These are phyloP conservation scores for Solanum hybrid DNA, from an alignment of 305 asterid genomes.

Conservation along the genomic window DNA sequence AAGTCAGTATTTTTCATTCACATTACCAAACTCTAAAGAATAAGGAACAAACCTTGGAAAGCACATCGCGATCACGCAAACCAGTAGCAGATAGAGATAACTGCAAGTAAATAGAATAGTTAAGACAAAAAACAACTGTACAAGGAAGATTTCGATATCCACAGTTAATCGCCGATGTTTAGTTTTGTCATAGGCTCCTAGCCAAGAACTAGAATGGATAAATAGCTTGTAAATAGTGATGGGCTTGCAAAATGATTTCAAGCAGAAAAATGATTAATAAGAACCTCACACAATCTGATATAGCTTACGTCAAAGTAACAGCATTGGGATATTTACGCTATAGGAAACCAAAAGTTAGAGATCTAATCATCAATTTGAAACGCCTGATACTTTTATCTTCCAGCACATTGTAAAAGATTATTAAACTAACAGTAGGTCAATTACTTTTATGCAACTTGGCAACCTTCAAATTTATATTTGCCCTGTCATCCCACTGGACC, in stretches of 20 bases:
- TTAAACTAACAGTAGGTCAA: not conserved
- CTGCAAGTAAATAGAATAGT: constrained; percentile 34
- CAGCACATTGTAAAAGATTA: not conserved
- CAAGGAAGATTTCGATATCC: not conserved
- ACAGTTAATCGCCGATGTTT: not conserved
- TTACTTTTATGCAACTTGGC: not conserved
- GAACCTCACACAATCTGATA: not conserved
- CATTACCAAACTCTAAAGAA: not conserved
- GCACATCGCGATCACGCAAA: constrained; percentile 81
- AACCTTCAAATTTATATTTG: not conserved
- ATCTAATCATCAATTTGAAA: not conserved
- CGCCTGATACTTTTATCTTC: not conserved
- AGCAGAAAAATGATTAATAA: not conserved
- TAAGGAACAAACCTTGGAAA: constrained; percentile 77
- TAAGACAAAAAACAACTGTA: not conserved
- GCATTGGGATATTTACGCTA: not conserved
- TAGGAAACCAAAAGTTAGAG: not conserved
- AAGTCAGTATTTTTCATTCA: not conserved
- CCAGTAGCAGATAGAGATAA: constrained; percentile 77
- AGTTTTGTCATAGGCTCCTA: not conserved
- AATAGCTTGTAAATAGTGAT: not conserved
- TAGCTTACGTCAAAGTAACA: not conserved
- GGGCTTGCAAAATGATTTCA: not conserved
- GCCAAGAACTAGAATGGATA: constrained; percentile 2
- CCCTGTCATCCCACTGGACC: not conserved